Percentiles rank a stretch among this genome's conserved stretches.
These are phyloP conservation scores for Iris pallida DNA, from an alignment of 116 monocot species.

Conservation along the genomic window DNA sequence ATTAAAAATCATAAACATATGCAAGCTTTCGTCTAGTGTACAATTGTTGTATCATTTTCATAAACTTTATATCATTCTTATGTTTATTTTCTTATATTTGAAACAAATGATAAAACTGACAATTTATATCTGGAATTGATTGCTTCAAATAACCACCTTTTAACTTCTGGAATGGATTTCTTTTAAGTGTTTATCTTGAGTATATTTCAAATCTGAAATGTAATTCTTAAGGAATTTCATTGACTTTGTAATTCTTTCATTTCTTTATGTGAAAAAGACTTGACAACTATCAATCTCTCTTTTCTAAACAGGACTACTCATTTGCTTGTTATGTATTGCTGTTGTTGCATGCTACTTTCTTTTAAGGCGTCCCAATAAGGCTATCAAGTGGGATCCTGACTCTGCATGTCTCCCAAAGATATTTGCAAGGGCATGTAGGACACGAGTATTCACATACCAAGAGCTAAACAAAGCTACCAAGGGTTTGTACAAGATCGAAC, in stretches of 20 bases:
- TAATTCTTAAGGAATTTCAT: background rate
- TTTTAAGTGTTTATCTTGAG: no score
- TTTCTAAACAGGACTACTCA: slow-evolving; percentile 30
- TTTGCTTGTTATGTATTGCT: slow-evolving; percentile 33
- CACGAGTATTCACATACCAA: slow-evolving; percentile 58
- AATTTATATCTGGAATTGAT: no score
- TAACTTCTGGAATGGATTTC: no score
- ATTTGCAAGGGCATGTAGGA: slow-evolving; percentile 27
- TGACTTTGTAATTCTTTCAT: background rate
- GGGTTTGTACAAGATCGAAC: slow-evolving; percentile 53
- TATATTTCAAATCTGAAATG: no score
- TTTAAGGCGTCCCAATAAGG: slow-evolving; percentile 29
- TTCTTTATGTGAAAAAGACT: background rate
- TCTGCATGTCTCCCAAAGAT: slow-evolving; percentile 51
- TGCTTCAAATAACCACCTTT: no score
- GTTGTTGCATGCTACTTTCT: slow-evolving; percentile 36
- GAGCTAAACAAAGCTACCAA: slow-evolving; percentile 75
- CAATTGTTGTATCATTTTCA: no score
- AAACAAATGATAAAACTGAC: no score
- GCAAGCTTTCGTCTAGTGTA: no score
- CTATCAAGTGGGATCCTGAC: slow-evolving; percentile 28
- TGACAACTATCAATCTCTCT: background rate
- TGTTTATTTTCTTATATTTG: no score
- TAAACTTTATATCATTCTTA: no score
- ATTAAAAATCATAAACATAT: no score